Percentiles rank a stretch among this genome's conserved stretches.
Conservation (phyloP, 352 stramenopile species). For the Pythium apleroticum region DNA sequence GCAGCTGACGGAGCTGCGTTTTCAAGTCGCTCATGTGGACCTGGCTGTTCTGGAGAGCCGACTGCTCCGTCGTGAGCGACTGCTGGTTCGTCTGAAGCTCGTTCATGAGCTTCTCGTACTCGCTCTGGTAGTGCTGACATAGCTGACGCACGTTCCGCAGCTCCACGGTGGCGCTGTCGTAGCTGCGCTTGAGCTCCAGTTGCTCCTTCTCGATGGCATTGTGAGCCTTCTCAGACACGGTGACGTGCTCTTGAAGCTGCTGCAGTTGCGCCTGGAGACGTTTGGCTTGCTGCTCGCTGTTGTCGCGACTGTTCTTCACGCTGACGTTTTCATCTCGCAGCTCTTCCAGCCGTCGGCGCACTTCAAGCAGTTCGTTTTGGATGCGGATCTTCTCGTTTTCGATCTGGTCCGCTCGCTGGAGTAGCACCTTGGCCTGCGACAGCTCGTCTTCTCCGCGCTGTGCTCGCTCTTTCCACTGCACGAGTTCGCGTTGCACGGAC, state of each 20-base stretch:
- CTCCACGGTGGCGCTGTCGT: constrained; percentile 51
- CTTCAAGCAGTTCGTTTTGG: constrained; percentile 56
- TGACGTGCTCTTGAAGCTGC: constrained; percentile 44
- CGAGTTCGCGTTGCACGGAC: constrained; percentile 41
- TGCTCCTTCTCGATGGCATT: constrained; percentile 49
- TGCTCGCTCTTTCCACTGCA: constrained; percentile 36
- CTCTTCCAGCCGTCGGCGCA: constrained; percentile 63
- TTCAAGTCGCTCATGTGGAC: constrained; percentile 54
- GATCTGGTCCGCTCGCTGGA: constrained; percentile 49
- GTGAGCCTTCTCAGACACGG: constrained; percentile 34
- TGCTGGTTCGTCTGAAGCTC: constrained; percentile 62
- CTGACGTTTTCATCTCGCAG: constrained; percentile 63
- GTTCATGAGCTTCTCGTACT: constrained; percentile 72
- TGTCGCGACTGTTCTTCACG: constrained; percentile 56
- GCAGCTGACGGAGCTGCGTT: constrained; percentile 57
- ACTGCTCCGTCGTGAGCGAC: constrained; percentile 54
- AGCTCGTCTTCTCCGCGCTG: constrained; percentile 34
- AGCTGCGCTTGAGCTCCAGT: constrained; percentile 48
- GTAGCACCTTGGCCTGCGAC: constrained; percentile 37
- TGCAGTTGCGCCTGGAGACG: constrained; percentile 53
- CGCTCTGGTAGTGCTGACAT: constrained; percentile 65
- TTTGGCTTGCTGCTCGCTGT: constrained; percentile 39
- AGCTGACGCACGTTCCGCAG: constrained; percentile 60
- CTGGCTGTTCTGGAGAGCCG: constrained; percentile 55
- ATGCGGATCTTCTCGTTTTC: constrained; percentile 69